Percentiles rank a stretch among this genome's conserved stretches.
Evolutionary conservation across 2,329 filamentous ascomycete genomes (phyloP).

Genomic region (Aureobasidium sp.): DNA sequence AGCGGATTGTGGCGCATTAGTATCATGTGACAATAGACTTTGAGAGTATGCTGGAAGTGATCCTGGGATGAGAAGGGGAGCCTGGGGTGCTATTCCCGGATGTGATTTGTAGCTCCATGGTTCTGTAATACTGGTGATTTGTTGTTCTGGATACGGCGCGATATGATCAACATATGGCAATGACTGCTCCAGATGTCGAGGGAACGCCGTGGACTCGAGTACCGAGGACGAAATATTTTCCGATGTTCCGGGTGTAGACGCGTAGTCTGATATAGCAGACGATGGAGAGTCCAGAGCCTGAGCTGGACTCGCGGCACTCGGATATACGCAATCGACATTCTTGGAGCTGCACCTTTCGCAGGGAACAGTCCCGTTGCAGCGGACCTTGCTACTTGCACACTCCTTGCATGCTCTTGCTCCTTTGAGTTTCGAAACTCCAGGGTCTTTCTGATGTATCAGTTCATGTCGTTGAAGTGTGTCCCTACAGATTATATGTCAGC

Average conservation of each 20-base stretch:
- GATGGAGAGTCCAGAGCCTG: neutral
- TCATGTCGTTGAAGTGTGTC: conserved; percentile 23
- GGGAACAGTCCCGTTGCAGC: conserved; percentile 23
- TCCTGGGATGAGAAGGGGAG: neutral
- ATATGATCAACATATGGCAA: neutral
- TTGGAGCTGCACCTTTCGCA: conserved; percentile 22
- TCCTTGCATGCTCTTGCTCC: conserved; percentile 22
- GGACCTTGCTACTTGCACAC: conserved; percentile 23
- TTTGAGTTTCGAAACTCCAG: conserved; percentile 16
- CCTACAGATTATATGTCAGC: conserved; percentile 8
- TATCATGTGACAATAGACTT: neutral
- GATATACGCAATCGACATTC: conserved; percentile 20
- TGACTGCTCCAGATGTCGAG: neutral
- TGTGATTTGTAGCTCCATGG: neutral
- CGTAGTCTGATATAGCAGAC: neutral
- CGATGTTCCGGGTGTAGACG: neutral
- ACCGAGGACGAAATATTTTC: neutral
- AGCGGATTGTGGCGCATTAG: neutral
- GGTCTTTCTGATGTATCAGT: conserved; percentile 18
- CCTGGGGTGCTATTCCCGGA: neutral
- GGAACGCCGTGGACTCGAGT: neutral
- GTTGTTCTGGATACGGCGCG: neutral
- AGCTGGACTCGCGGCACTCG: conserved; percentile 8
- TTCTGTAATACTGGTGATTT: neutral
- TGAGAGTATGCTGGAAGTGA: neutral